These are phyloP conservation scores for Penicillium aurantiogriseum DNA, from an alignment of 2,329 filamentous ascomycete species.

Conservation along the genomic window DNA sequence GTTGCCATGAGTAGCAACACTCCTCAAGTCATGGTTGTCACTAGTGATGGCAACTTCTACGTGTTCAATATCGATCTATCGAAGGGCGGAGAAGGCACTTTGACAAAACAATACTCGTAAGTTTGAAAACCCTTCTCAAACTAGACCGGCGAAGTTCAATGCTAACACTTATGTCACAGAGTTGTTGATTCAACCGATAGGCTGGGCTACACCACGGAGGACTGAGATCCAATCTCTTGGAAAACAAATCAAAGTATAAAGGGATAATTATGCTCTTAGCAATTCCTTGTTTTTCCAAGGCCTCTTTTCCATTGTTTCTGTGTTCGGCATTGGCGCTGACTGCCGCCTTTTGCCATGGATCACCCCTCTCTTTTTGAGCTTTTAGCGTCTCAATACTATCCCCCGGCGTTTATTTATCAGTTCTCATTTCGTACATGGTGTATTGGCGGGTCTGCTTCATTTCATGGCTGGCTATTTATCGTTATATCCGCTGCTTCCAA, in stretches of 20 bases:
- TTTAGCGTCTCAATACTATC: conserved; percentile 8
- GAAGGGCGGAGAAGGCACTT: conserved; percentile 84
- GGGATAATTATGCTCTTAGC: background rate
- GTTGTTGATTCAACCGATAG: conserved; percentile 48
- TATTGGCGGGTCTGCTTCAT: background rate
- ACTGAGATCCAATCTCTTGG: conserved; percentile 21
- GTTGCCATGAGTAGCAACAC: conserved; percentile 95
- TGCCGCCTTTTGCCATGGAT: background rate
- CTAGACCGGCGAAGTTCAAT: background rate
- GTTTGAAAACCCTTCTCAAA: conserved; percentile 38
- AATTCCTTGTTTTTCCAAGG: background rate
- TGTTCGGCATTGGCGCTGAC: background rate
- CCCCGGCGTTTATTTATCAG: conserved; percentile 1
- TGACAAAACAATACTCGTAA: conserved; percentile 92
- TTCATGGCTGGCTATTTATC: background rate
- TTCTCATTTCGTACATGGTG: background rate
- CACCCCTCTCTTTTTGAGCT: background rate
- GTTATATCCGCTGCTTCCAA: background rate
- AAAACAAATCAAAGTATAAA: background rate
- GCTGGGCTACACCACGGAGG: conserved; percentile 38
- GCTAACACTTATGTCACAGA: conserved; percentile 27
- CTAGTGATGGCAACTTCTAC: conserved; percentile 91
- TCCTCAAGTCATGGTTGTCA: conserved; percentile 97
- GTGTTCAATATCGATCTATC: conserved; percentile 95
- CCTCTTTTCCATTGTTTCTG: background rate